These are phyloP conservation scores for Lactifluus piperatus DNA, from an alignment of 768 basidiomycete genomes.

Conservation along the genomic window DNA sequence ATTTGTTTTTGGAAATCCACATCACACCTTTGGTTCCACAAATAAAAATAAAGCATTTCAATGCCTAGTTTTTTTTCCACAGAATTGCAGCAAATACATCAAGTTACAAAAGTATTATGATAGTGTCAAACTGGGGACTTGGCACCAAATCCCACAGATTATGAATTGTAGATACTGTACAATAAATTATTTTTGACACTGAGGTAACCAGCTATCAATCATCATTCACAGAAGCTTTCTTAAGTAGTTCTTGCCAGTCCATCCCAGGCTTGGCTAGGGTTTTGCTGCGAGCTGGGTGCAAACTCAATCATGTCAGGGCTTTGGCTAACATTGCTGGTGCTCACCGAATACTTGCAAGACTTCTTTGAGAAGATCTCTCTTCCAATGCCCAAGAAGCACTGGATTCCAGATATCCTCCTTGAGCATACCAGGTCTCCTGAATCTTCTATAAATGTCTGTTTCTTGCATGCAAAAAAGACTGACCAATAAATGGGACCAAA, in stretches of 20 bases:
- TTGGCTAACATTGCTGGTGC: neutral
- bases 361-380: slow-evolving; percentile 78
- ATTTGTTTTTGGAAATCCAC: too few species aligned
- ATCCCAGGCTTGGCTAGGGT: slow-evolving; percentile 63
- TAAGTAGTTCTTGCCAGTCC: slow-evolving; percentile 78
- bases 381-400: slow-evolving; percentile 57
- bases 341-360: slow-evolving; percentile 71
- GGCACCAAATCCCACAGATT: too few species aligned
- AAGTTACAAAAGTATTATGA: too few species aligned
- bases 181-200: too few species aligned
- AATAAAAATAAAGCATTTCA: too few species aligned
- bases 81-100: too few species aligned
- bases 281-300: slow-evolving; percentile 54
- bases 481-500: slow-evolving; percentile 88
- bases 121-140: too few species aligned
- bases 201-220: slow-evolving; percentile 2
- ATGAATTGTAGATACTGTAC: too few species aligned
- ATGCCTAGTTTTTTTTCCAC: too few species aligned
- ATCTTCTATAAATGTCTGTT: neutral
- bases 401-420: slow-evolving; percentile 59
- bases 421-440: slow-evolving; percentile 57
- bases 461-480: slow-evolving; percentile 25
- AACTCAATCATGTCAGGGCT: neutral
- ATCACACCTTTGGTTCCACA: too few species aligned
- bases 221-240: slow-evolving; percentile 35